Evolutionary conservation across 176 grass and related monocot genomes (phyloP), one percentile per base, ranked within the genome.

Genomic region (Musa troglodytarum): DNA sequence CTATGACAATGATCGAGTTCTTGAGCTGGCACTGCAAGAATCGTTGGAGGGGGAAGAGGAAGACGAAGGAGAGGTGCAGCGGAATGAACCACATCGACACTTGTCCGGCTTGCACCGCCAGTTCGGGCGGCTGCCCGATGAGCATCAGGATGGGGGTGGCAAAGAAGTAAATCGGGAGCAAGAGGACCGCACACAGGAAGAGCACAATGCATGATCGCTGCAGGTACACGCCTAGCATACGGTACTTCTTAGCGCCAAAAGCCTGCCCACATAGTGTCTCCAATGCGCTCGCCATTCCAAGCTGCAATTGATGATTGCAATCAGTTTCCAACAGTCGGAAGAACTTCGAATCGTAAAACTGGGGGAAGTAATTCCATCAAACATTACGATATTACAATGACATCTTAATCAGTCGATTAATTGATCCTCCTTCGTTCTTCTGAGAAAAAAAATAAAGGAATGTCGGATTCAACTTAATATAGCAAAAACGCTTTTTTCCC

Each of bases 241-340:
- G 71, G 49, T 79, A 71, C 52, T 68, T 63, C 54, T 76, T 82
- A 55, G 80, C 85, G 12, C 85, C 85, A 14, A 68, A 87, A 21
- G 85, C 85, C 79, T 87, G 85, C 63, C 85, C 80, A 52, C 85
- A 87, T 0, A 87, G 53, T 2, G 85, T 87, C 29, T 87, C 85
- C 1, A 82, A 62, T 15, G 85, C 85, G 49, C 85, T 87, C 25
- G 80, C 85, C 85, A 87, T 76, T 2, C 74, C 74, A 0, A 76
- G 34, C 73, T 75, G 73, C 54, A 63, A 3, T 49, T n/a, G 4
- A 49, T 5, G 15, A 23, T 64, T 43, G 4, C 4, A 43, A 43
- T 43, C 34, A 43, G 34, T 43, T 43, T 43, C 34, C 34, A 43
- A 43, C 34, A 43, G 4, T 43, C 4, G 34, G 34, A 43, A 43